These are phyloP conservation scores for Prunus mongolica DNA, from an alignment of 306 rosid genomes.

Conservation along the genomic window DNA sequence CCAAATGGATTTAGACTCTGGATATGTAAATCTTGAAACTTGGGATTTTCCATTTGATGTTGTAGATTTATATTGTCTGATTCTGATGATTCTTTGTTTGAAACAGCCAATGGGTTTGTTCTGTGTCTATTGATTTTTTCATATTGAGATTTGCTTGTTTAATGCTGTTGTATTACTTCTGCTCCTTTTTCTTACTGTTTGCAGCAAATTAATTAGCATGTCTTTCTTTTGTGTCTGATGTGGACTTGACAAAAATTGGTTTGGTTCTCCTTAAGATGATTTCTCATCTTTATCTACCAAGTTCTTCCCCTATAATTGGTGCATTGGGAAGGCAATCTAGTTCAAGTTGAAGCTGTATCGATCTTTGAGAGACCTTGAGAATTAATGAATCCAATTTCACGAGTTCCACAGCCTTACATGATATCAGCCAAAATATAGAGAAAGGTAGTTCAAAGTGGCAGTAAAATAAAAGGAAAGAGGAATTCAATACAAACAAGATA, in stretches of 20 bases:
- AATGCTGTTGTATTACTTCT: too few species aligned
- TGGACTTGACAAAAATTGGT: conserved; percentile 3
- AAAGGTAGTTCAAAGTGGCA: too few species aligned
- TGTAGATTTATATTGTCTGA: too few species aligned
- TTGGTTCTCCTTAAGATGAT: conserved; percentile 22
- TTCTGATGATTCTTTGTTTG: too few species aligned
- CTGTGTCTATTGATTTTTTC: too few species aligned
- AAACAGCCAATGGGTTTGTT: too few species aligned
- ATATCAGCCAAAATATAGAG: conserved; percentile 22
- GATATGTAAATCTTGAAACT: too few species aligned
- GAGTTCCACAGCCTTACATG: conserved; percentile 45
- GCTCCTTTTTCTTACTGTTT: conserved; percentile 13
- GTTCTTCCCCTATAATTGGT: conserved; percentile 37
- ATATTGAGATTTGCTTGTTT: too few species aligned
- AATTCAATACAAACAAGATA: too few species aligned
- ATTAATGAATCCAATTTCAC: conserved; percentile 52
- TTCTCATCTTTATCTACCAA: conserved; percentile 34
- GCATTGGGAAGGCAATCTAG: conserved; percentile 44
- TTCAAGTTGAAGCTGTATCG: conserved; percentile 35
- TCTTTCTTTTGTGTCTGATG: conserved; percentile 12
- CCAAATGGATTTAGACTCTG: too few species aligned
- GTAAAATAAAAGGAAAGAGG: too few species aligned
- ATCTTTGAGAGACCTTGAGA: conserved; percentile 36
- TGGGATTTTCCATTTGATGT: too few species aligned
- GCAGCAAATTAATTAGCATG: not conserved